These are phyloP conservation scores for Thalassiosira exigua DNA, from an alignment of 352 stramenopile species.

Conservation along the genomic window DNA sequence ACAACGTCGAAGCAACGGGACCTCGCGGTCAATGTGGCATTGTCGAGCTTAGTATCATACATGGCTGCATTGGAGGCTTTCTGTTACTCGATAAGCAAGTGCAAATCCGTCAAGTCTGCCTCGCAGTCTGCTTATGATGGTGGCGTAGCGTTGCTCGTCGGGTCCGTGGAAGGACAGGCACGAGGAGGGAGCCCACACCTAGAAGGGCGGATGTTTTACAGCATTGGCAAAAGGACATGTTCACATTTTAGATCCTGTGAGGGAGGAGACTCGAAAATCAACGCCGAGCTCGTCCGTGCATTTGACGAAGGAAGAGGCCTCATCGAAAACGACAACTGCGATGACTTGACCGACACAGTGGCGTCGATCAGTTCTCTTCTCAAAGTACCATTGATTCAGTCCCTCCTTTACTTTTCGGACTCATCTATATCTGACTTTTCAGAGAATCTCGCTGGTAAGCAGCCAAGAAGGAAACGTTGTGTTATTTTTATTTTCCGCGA, in stretches of 20 bases:
- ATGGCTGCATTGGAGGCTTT: slow-evolving; percentile 60
- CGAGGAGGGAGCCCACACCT: slow-evolving; percentile 39
- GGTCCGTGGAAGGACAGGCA: slow-evolving; percentile 69
- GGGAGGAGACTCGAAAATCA: slow-evolving; percentile 58
- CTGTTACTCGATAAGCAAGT: slow-evolving; percentile 51
- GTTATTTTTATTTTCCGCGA: too few relatives aligned
- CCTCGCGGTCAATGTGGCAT: slow-evolving; percentile 52
- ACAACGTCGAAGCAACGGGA: slow-evolving; percentile 42
- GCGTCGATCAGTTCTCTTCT: slow-evolving; percentile 58
- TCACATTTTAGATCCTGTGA: slow-evolving; percentile 64
- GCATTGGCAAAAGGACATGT: slow-evolving; percentile 72
- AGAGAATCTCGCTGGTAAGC: too few relatives aligned
- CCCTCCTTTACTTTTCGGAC: slow-evolving; percentile 61
- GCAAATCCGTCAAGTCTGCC: slow-evolving; percentile 21
- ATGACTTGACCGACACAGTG: slow-evolving; percentile 36
- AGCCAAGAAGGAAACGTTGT: too few relatives aligned
- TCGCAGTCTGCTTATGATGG: slow-evolving; percentile 65
- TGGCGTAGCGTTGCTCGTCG: slow-evolving; percentile 73
- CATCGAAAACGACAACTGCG: slow-evolving; percentile 59
- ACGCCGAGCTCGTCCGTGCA: slow-evolving; percentile 57
- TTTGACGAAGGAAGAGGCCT: slow-evolving; percentile 55
- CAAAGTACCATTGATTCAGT: slow-evolving; percentile 66
- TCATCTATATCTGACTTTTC: slow-evolving; percentile 15
- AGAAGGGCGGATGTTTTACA: slow-evolving; percentile 75
- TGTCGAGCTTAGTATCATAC: slow-evolving; percentile 72